phyloP scores from a whole-genome alignment of 768 basidiomycete species.

The Suillus clintonianus region DNA sequence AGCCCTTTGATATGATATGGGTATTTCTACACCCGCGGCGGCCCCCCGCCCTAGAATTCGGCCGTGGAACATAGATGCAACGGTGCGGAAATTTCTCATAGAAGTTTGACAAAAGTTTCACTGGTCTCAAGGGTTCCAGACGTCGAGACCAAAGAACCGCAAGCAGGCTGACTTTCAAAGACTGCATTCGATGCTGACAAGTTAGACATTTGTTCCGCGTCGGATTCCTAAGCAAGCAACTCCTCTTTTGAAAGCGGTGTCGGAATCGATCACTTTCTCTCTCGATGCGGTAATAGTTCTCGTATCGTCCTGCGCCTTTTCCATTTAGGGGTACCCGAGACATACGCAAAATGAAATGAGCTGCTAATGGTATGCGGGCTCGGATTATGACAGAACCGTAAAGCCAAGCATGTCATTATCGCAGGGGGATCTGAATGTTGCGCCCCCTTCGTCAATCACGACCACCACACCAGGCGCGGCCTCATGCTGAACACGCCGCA shows the following conservation, averaged over 20 bases:
- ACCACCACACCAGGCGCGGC: conserved; percentile 33
- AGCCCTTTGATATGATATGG: neutral
- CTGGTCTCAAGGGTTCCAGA: neutral
- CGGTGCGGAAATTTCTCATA: neutral
- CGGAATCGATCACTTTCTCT: neutral
- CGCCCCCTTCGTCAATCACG: conserved; percentile 34
- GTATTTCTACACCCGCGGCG: conserved; percentile 1
- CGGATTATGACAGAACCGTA: conserved; percentile 24
- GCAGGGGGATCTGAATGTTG: conserved; percentile 22
- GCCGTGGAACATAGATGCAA: neutral
- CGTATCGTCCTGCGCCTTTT: conserved; percentile 14
- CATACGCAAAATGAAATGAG: conserved; percentile 32
- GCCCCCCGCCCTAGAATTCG: neutral
- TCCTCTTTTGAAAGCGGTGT: neutral
- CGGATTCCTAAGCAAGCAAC: neutral
- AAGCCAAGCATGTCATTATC: conserved; percentile 29
- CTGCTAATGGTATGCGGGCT: conserved; percentile 25
- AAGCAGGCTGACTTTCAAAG: too few relatives aligned
- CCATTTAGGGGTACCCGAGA: conserved; percentile 26
- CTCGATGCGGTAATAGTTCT: neutral
- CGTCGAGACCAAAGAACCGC: neutral
- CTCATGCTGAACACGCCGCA: conserved; percentile 39
- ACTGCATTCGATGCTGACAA: neutral
- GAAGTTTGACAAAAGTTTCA: neutral
- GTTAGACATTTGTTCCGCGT: neutral